phyloP scores from a whole-genome alignment of 1,284 basidiomycete species.

The Agaricales sp. region DNA sequence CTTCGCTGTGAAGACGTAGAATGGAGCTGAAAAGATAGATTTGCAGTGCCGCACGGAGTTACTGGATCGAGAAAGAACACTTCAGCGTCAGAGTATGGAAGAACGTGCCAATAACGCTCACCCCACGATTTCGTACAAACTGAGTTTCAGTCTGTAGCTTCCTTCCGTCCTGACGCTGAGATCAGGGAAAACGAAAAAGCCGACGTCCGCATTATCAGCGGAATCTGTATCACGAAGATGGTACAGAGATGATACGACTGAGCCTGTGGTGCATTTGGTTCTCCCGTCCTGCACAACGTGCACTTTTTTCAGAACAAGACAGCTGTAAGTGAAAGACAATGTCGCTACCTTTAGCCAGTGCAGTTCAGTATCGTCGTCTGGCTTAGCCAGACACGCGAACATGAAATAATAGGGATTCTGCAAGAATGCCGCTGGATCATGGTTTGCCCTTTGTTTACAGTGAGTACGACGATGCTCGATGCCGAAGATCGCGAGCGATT shows the following conservation, averaged over 20 bases:
- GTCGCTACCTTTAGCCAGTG: constrained; percentile 73
- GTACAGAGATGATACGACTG: constrained; percentile 88
- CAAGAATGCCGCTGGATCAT: constrained; percentile 35
- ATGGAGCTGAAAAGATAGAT: constrained; percentile 76
- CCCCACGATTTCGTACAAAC: constrained; percentile 90
- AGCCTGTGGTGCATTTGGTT: constrained; percentile 81
- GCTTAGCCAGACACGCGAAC: constrained; percentile 82
- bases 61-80: constrained; percentile 25
- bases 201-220: constrained; percentile 46
- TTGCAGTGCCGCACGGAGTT: constrained; percentile 83
- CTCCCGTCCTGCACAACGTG: constrained; percentile 80
- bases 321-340: background rate
- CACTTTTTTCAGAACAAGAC: too few relatives aligned
- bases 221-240: constrained; percentile 85
- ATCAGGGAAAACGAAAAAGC: constrained; percentile 88
- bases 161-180: constrained; percentile 87
- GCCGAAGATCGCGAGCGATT: too few relatives aligned
- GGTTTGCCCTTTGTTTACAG: too few relatives aligned
- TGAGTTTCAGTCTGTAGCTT: constrained; percentile 76
- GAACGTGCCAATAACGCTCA: constrained; percentile 29
- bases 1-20: constrained; percentile 90
- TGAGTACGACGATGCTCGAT: too few relatives aligned
- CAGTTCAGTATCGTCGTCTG: constrained; percentile 85
- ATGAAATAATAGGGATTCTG: constrained; percentile 95
- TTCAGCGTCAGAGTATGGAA: constrained; percentile 6